These are phyloP conservation scores for Plasmodium adleri DNA, from an alignment of 169 alveolate genomes.

Conservation along the genomic window DNA sequence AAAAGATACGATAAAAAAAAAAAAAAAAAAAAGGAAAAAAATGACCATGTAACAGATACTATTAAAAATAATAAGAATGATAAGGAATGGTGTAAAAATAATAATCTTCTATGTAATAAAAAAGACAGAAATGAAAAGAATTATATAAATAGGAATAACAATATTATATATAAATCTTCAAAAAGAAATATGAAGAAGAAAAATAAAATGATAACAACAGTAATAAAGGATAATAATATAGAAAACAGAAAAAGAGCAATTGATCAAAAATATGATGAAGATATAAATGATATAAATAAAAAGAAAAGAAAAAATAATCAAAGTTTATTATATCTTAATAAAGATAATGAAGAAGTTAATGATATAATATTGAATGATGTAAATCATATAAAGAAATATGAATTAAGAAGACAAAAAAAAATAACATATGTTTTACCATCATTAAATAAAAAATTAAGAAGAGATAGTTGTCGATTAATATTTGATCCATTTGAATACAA, in stretches of 20 bases:
- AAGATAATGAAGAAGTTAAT: slow-evolving; percentile 15
- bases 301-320: slow-evolving; percentile 20
- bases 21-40: no score
- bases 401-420: slow-evolving; percentile 43
- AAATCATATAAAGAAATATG: slow-evolving; percentile 36
- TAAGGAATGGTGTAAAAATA: no score
- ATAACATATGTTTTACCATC: slow-evolving; percentile 52
- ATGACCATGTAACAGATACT: no score
- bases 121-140: no score
- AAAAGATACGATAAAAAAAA: no score
- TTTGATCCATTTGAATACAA: slow-evolving; percentile 68
- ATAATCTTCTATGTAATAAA: no score
- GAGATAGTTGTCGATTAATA: slow-evolving; percentile 55
- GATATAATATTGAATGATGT: slow-evolving; percentile 12
- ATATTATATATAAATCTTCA: no score
- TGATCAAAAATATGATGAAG: background rate
- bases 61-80: no score
- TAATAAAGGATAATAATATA: background rate
- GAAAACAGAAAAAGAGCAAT: background rate
- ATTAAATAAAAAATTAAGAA: slow-evolving; percentile 54
- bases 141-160: no score
- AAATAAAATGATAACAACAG: background rate
- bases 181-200: no score
- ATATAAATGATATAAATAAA: slow-evolving; percentile 5
- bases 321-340: slow-evolving; percentile 8